Evolutionary conservation across 2,329 filamentous ascomycete species (phyloP), one percentile per base, ranked within the genome.

Genomic region (Fusarium aywerte): DNA sequence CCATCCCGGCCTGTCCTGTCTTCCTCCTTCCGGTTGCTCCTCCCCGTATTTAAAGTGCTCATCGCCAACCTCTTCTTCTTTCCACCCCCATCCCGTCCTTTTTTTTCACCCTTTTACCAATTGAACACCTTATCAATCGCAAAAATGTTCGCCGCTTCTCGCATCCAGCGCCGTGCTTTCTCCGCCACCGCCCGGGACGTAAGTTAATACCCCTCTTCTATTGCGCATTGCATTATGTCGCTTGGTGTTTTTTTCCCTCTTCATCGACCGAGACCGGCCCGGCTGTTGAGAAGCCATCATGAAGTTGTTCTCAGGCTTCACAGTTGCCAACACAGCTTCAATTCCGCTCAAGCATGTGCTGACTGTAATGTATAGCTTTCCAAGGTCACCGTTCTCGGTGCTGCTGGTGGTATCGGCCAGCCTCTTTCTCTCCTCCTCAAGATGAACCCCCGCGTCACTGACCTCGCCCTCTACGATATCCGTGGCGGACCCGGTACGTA

Each of bases 391-490:
- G 93, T 99, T 74, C 92, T 98, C 81, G 96, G 96, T 86, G 96
- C 96, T 74, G 91, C 91, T 78, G 96, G 96, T 85, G 96, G 96
- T 83, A 99, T 99, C 85, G 96, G 96, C 82, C 96, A 99, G 83
- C 96, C 96, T 78, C 87, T 99, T 77, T 99, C 96, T 62, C 91
- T 99, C 73, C 90, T 99, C 79, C 89, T 99, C 82, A 99, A 99
- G 93, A 90, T 97, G 80, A 98, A 97, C 90, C 93, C 94, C 75
- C 89, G 92, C 78, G 95, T 98, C 75, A 91, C 88, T 76, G 90
- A 97, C 81, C 92, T 99, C 76, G 92, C 95, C 70, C 92, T 99
- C 77, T 99, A 98, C 86, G 96, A 99, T 84, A 97, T 99, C 85
- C 91, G 92, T 78, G 91, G 93, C 78, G 95, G 87, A 77, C 95